Base-by-base conservation (phyloP, 2,329 filamentous ascomycete species). In the Trichoderma polysporum region DNA sequence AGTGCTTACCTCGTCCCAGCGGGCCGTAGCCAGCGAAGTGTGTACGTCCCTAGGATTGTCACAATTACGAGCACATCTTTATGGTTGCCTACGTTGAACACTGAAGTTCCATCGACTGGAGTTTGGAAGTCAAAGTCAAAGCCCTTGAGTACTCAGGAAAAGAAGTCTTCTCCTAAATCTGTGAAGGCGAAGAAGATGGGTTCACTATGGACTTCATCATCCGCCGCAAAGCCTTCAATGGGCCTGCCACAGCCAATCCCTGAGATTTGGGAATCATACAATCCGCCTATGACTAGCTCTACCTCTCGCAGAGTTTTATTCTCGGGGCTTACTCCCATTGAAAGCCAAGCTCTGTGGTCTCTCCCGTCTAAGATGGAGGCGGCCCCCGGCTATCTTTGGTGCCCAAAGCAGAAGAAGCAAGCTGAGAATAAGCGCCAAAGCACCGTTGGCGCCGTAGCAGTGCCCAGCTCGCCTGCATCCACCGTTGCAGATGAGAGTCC, bases 41-140 rank as follows among this genome's bases (percentile, higher is more conserved):
- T 50, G n/a, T 35, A 64, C 8, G n/a, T 47, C 4, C 29, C 50
- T 35, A 64, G 19, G 13, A 4, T n/a, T 27, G 25, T 19, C 15
- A n/a, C 50, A 12, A 64, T 56, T 12, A 47, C 64, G 4, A 66
- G 64, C 54, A 62, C 64, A 27, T 61, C 64, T n/a, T 10, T 61
- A 17, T 64, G 61, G 61, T 35, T 27, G 2, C 37, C 37, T 22
- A 6, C 49, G 1, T 5, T 5, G 8, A 50, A 9, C 5, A 27
- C 31, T 4, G 29, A 64, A 22, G 12, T 50, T 35, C 49, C 33
- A 2, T 27, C 19, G 4, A 39, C 25, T 25, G 61, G 61, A 12
- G 27, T 64, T 22, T 64, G 61, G 61, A 25, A 56, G 35, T 17
- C 61, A 9, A 56, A 64, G 37, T 35, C 37, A 13, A 56, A 19